phyloP scores from a whole-genome alignment of 768 basidiomycete species.

The Dioszegia hungarica region DNA sequence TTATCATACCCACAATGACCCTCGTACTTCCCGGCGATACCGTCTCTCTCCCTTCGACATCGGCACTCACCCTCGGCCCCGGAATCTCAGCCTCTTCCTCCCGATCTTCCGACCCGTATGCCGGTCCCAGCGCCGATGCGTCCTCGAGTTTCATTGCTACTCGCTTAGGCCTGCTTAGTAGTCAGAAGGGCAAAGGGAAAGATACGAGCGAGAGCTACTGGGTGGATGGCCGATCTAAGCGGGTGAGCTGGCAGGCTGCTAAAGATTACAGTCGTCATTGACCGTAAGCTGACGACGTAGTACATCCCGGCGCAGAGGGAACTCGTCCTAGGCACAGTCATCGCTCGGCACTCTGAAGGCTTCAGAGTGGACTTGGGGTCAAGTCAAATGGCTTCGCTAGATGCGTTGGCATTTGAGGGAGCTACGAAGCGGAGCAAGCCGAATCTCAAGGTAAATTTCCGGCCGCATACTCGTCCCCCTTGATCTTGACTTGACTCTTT shows the following conservation, averaged over 20 bases:
- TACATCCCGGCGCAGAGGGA: conserved; percentile 89
- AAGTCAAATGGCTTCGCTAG: conserved; percentile 76
- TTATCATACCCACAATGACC: conserved; percentile 26
- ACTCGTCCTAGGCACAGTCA: conserved; percentile 76
- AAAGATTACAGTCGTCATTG: too few species aligned
- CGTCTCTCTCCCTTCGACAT: conserved; percentile 56
- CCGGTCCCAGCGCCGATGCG: conserved; percentile 8
- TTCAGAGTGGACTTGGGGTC: conserved; percentile 92
- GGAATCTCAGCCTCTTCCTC: conserved; percentile 59
- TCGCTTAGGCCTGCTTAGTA: conserved; percentile 29
- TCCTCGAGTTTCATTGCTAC: conserved; percentile 48
- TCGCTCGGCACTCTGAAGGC: conserved; percentile 74
- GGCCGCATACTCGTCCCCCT: too few species aligned
- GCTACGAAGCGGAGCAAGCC: conserved; percentile 92
- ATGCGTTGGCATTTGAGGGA: conserved; percentile 89
- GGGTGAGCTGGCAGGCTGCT: conserved; percentile 58
- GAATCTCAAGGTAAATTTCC: conserved; percentile 68
- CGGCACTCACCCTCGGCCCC: conserved; percentile 69
- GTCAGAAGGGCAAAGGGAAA: conserved; percentile 28
- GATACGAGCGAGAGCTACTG: conserved; percentile 61
- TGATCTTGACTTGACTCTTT: not conserved
- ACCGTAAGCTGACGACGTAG: conserved; percentile 54
- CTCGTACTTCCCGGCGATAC: conserved; percentile 75
- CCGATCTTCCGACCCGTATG: conserved; percentile 28
- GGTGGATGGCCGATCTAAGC: conserved; percentile 78